phyloP scores from a whole-genome alignment of 352 stramenopile genomes.

The Phytophthora hybrid region DNA sequence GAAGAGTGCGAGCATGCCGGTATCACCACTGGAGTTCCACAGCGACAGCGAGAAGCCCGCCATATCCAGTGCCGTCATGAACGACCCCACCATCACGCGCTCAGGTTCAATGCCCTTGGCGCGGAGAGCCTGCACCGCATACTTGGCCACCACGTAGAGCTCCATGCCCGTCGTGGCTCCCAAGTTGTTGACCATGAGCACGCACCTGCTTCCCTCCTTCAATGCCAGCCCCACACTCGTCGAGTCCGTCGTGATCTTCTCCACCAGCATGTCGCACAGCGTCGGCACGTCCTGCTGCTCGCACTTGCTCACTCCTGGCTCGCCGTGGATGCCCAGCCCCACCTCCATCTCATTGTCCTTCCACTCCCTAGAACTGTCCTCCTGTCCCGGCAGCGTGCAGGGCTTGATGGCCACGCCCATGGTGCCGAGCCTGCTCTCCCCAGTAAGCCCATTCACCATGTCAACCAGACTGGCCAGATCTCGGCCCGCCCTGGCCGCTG shows the following conservation, averaged over 20 bases:
- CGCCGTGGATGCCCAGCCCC: conserved; percentile 96
- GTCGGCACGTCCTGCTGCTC: conserved; percentile 57
- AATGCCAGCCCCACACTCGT: conserved; percentile 56
- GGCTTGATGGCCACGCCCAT: conserved; percentile 96
- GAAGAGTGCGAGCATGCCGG: conserved; percentile 60
- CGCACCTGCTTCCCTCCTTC: conserved; percentile 42
- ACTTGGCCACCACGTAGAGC: conserved; percentile 93
- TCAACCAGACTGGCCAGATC: conserved; percentile 78
- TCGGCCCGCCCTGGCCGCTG: conserved; percentile 81
- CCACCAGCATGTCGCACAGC: conserved; percentile 62
- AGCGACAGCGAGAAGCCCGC: conserved; percentile 93
- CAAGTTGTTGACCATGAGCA: conserved; percentile 97
- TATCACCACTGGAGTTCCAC: conserved; percentile 81
- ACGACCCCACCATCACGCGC: conserved; percentile 92
- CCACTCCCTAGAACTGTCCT: conserved; percentile 65
- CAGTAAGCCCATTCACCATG: conserved; percentile 69
- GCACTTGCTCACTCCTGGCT: conserved; percentile 83
- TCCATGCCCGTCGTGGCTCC: conserved; percentile 96
- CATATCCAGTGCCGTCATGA: conserved; percentile 99
- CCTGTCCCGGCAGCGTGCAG: conserved; percentile 94
- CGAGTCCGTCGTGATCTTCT: conserved; percentile 53
- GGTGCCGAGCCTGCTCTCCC: conserved; percentile 85
- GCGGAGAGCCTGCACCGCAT: conserved; percentile 71
- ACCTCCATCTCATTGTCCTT: conserved; percentile 91
- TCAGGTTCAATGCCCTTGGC: conserved; percentile 74